These are phyloP conservation scores for Dipteronia dyeriana DNA, from an alignment of 345 rosid species.

Conservation along the genomic window DNA sequence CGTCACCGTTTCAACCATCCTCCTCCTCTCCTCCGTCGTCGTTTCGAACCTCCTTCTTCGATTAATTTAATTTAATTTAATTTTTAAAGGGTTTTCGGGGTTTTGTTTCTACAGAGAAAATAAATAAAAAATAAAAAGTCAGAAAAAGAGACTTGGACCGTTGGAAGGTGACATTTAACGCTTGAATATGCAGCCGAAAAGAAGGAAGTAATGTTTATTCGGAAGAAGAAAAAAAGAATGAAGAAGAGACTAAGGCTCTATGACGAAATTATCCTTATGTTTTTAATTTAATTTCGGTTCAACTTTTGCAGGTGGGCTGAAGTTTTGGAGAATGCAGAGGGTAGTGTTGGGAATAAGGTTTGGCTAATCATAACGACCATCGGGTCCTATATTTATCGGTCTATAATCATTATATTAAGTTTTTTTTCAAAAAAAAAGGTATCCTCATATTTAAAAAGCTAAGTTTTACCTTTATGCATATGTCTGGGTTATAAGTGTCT, in stretches of 20 bases:
- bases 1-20: constrained; percentile 39
- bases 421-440: no score
- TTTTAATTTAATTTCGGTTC: not conserved
- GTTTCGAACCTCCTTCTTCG: not conserved
- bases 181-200: not conserved
- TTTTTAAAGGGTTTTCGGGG: constrained; percentile 10
- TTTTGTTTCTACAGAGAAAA: constrained; percentile 17
- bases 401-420: no score
- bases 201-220: no score
- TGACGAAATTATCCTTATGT: not conserved
- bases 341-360: not conserved
- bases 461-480: no score
- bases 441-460: no score
- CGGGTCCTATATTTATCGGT: not conserved
- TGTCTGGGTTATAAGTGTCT: no score
- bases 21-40: not conserved
- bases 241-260: not conserved
- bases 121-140: not conserved
- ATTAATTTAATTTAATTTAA: not conserved
- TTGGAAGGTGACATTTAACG: constrained; percentile 8
- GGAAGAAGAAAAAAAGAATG: no score
- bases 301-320: fast-evolving
- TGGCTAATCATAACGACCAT: not conserved
- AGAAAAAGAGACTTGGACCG: constrained; percentile 16
- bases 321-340: not conserved